Evolutionary conservation across 805 yeast species (phyloP).

Genomic region (Kodamaea kaohsiungensis): DNA sequence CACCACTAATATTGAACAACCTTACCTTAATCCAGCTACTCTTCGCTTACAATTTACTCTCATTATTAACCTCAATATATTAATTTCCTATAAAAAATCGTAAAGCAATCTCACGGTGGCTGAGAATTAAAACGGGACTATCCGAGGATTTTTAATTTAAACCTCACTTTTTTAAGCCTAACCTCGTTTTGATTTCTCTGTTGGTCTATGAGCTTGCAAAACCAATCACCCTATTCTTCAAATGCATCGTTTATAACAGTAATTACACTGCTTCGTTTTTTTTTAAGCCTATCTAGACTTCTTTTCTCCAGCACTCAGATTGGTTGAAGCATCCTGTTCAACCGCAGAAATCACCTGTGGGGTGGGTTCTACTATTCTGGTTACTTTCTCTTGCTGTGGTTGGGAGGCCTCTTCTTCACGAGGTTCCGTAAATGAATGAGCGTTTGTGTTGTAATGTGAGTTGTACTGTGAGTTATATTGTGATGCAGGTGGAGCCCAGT

Average conservation of each 20-base stretch:
- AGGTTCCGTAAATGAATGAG: slow-evolving; percentile 5
- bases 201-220: no score
- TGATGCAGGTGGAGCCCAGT: slow-evolving; percentile 35
- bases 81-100: not conserved
- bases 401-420: not conserved
- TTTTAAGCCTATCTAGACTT: slow-evolving; percentile 1
- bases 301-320: slow-evolving; percentile 8
- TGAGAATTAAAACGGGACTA: no score
- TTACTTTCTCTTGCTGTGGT: not conserved
- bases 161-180: no score
- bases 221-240: not conserved
- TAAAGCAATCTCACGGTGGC: not conserved
- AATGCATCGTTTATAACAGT: not conserved
- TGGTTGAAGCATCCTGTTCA: slow-evolving; percentile 6
- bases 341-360: slow-evolving; percentile 8
- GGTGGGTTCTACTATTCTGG: not conserved
- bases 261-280: not conserved
- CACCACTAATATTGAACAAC: no score
- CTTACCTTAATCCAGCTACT: no score
- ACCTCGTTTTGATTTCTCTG: no score
- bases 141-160: no score
- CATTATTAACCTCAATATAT: not conserved
- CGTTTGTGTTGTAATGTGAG: slow-evolving; percentile 7
- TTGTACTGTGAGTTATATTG: slow-evolving; percentile 4
- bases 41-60: no score